phyloP scores from a whole-genome alignment of 352 stramenopile species.

The Phytophthora macrochlamydospora region DNA sequence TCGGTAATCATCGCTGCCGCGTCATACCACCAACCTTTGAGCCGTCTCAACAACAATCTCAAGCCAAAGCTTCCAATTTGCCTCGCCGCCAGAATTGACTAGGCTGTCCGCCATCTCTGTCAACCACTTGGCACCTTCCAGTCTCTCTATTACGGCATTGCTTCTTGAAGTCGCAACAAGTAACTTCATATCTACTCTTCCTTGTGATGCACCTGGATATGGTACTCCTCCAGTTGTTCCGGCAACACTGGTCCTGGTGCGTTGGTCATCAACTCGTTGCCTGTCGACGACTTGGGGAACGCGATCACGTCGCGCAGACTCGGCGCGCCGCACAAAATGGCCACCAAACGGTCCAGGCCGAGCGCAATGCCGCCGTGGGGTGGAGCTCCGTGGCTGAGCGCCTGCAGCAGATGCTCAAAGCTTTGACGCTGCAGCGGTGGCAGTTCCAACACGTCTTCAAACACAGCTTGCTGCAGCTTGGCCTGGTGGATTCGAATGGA shows the following conservation, averaged over 20 bases:
- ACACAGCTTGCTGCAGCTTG: conserved; percentile 74
- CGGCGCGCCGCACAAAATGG: conserved; percentile 78
- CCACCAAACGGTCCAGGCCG: conserved; percentile 84
- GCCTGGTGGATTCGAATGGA: conserved; percentile 87
- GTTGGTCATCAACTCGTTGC: conserved; percentile 89
- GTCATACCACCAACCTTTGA: no score
- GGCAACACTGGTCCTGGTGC: conserved; percentile 67
- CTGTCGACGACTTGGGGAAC: conserved; percentile 90
- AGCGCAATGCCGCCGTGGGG: conserved; percentile 88
- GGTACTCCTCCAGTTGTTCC: conserved; percentile 79
- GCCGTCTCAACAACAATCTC: no score
- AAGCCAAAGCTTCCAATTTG: no score
- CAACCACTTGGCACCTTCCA: not conserved
- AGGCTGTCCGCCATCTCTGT: no score
- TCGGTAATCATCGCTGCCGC: no score
- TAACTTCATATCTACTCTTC: conserved; percentile 17
- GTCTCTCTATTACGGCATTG: conserved; percentile 13
- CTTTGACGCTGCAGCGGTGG: conserved; percentile 68
- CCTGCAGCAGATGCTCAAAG: conserved; percentile 86
- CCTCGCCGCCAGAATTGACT: no score
- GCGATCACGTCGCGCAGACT: conserved; percentile 90
- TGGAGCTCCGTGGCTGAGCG: conserved; percentile 75
- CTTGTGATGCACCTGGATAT: conserved; percentile 63
- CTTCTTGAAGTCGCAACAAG: not conserved
- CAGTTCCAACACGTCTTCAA: conserved; percentile 80